Percentiles rank a stretch among this genome's conserved stretches.
These are phyloP conservation scores for Cercospora beticola DNA, from an alignment of 2,329 filamentous ascomycete species.

Conservation along the genomic window DNA sequence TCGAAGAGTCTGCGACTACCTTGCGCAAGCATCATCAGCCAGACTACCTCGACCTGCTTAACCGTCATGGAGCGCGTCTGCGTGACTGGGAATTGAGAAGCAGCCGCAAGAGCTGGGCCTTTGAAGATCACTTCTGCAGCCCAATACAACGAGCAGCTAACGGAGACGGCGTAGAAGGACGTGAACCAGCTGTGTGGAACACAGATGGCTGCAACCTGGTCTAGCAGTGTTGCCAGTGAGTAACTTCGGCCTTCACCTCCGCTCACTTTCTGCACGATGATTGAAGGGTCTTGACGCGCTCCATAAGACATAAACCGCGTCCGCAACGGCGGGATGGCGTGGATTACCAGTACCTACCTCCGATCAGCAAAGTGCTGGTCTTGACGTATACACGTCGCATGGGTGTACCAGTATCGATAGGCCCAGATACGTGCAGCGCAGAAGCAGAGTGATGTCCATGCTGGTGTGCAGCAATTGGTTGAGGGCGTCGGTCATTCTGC, in stretches of 20 bases:
- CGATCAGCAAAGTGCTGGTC: conserved; percentile 25
- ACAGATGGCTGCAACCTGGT: conserved; percentile 54
- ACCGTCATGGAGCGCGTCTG: conserved; percentile 54
- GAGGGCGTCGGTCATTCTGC: not conserved
- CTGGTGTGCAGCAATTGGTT: not conserved
- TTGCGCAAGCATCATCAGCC: conserved; percentile 73
- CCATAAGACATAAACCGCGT: conserved; percentile 62
- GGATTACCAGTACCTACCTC: conserved; percentile 52
- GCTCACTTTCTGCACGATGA: not conserved
- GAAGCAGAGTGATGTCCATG: conserved; percentile 17
- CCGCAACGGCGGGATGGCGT: conserved; percentile 52
- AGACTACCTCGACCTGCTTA: conserved; percentile 64
- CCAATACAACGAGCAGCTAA: conserved; percentile 73
- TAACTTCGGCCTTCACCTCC: not conserved
- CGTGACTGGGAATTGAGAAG: conserved; percentile 40
- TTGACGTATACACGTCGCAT: not conserved
- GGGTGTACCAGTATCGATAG: conserved; percentile 26
- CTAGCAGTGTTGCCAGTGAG: conserved; percentile 31
- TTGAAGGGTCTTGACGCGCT: conserved; percentile 44
- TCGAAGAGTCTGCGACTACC: conserved; percentile 75
- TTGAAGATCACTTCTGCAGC: conserved; percentile 52
- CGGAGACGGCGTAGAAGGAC: conserved; percentile 78
- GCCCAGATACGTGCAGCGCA: conserved; percentile 25
- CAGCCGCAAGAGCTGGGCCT: conserved; percentile 54
- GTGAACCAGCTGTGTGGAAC: conserved; percentile 88